A percentile compares a stretch with the other conserved stretches of the same genome.
phyloP scores from a whole-genome alignment of 2,329 filamentous ascomycete species.

The Cytospora schulzeri region DNA sequence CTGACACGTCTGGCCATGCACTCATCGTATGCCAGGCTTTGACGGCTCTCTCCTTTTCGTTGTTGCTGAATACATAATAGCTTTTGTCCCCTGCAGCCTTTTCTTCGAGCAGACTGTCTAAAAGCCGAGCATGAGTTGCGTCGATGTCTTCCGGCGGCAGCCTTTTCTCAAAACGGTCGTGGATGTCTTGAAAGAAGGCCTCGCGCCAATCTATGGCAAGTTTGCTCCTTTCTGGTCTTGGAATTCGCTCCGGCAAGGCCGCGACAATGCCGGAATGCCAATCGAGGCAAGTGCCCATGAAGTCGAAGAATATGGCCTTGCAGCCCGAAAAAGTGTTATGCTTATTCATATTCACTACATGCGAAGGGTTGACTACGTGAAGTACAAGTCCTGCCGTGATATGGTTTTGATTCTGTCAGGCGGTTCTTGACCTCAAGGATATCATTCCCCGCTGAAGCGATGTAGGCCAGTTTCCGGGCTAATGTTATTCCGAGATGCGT shows the following conservation, averaged over 20 bases:
- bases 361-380: neutral
- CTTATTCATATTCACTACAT: neutral
- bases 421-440: too few species aligned
- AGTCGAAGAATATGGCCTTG: conserved; percentile 57
- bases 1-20: conserved; percentile 53
- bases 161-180: conserved; percentile 39
- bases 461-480: too few species aligned
- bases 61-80: conserved; percentile 28
- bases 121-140: conserved; percentile 46
- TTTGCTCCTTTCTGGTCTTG: conserved; percentile 37
- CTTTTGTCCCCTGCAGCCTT: conserved; percentile 28
- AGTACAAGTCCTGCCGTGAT: too few species aligned
- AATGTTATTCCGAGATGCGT: too few species aligned
- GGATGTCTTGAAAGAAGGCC: conserved; percentile 50
- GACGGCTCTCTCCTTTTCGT: conserved; percentile 34
- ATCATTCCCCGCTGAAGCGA: too few species aligned
- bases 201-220: conserved; percentile 54
- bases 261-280: conserved; percentile 49
- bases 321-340: neutral
- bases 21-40: conserved; percentile 50
- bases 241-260: conserved; percentile 40
- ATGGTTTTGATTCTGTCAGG: too few species aligned
- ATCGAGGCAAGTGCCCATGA: conserved; percentile 61
- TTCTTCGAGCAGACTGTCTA: conserved; percentile 41
- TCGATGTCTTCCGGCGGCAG: conserved; percentile 53